Percentiles rank a stretch among this genome's conserved stretches.
phyloP scores from a whole-genome alignment of 176 grass and related monocot genomes.

The Oryza coarctata region DNA sequence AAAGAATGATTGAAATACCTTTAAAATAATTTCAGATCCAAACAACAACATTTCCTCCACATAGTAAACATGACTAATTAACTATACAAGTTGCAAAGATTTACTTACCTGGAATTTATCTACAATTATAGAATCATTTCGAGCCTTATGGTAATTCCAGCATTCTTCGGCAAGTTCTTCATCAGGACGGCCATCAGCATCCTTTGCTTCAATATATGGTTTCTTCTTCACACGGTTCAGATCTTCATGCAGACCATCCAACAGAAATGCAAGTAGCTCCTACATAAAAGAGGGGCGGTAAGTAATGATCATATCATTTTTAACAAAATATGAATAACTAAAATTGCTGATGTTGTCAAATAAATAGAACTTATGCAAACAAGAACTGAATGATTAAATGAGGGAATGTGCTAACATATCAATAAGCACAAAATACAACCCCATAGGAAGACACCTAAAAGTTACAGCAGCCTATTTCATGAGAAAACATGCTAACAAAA shows the following conservation, averaged over 20 bases:
- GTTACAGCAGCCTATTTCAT: too few relatives aligned
- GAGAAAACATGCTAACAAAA: background rate
- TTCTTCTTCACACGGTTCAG: slow-evolving; percentile 95
- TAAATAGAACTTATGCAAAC: background rate
- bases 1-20: background rate
- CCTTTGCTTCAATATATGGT: slow-evolving; percentile 97
- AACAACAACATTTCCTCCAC: slow-evolving; percentile 6
- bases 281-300: slow-evolving; percentile 33
- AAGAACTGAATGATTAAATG: background rate
- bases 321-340: background rate
- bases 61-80: background rate
- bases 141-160: slow-evolving; percentile 90
- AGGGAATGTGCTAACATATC: background rate
- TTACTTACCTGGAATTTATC: slow-evolving; percentile 83
- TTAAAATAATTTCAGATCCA: background rate
- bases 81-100: background rate
- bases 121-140: slow-evolving; percentile 99
- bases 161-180: slow-evolving; percentile 86
- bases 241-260: slow-evolving; percentile 99
- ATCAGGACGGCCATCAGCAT: slow-evolving; percentile 85
- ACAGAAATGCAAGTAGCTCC: slow-evolving; percentile 94
- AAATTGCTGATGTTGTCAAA: background rate
- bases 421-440: background rate
- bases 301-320: background rate
- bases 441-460: background rate